Evolutionary conservation across 345 rosid species (phyloP).

Genomic region (Crucihimalaya himalaica): DNA sequence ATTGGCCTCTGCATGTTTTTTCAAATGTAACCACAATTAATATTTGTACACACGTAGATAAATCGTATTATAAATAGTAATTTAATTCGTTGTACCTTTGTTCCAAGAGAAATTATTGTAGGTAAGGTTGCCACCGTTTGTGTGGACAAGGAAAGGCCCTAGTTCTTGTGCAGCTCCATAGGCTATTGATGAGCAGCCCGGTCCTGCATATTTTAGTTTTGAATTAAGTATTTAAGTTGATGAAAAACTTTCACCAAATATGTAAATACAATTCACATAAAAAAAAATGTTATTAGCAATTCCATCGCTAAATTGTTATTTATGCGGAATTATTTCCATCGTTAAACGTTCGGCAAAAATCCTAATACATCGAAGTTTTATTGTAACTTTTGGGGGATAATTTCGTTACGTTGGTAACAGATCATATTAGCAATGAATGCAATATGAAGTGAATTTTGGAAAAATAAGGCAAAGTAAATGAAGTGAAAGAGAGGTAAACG

Average conservation of each 20-base stretch:
- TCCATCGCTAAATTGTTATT: not conserved
- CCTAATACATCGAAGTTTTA: not conserved
- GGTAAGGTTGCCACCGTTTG: conserved; percentile 43
- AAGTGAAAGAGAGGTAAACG: not conserved
- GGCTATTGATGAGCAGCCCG: conserved; percentile 85
- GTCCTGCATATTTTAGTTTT: conserved; percentile 47
- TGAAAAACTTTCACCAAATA: not conserved
- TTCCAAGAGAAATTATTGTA: conserved; percentile 67
- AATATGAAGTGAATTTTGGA: no score
- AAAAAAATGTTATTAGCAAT: not conserved
- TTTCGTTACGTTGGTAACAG: not conserved
- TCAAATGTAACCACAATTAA: not conserved
- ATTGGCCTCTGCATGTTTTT: conserved; percentile 56
- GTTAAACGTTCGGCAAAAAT: not conserved
- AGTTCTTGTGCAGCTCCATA: conserved; percentile 79
- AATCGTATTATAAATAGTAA: not conserved
- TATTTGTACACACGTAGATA: not conserved
- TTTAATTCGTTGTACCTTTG: conserved; percentile 44
- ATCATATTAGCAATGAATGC: not conserved
- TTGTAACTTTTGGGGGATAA: not conserved
- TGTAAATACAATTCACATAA: not conserved
- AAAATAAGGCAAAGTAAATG: no score
- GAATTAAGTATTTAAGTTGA: not conserved
- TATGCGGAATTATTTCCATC: not conserved
- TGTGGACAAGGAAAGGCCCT: conserved; percentile 63